phyloP scores from a whole-genome alignment of 1,284 basidiomycete species.

The Hortiboletus rubellus region DNA sequence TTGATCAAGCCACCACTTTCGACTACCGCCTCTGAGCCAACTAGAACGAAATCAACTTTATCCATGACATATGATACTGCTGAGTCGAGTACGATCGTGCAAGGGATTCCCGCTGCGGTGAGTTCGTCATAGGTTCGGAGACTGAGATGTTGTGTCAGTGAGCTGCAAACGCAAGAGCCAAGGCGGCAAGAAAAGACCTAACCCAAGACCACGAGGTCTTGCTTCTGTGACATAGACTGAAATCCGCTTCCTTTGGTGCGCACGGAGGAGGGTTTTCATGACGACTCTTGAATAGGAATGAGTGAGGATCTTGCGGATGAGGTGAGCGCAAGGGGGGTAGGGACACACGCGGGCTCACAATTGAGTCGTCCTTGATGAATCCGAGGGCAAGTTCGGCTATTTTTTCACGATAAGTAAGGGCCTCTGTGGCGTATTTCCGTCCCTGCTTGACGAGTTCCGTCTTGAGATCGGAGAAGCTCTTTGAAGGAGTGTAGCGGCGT shows the following conservation, averaged over 20 bases:
- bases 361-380: slow-evolving; percentile 93
- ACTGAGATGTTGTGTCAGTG: slow-evolving; percentile 43
- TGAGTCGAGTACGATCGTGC: slow-evolving; percentile 93
- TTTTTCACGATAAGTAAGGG: slow-evolving; percentile 85
- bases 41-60: slow-evolving; percentile 90
- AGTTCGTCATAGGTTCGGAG: slow-evolving; percentile 87
- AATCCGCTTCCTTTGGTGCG: slow-evolving; percentile 89
- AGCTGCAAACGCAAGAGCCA: slow-evolving; percentile 8
- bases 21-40: slow-evolving; percentile 96
- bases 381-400: slow-evolving; percentile 89
- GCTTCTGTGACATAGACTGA: slow-evolving; percentile 98
- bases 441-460: slow-evolving; percentile 79
- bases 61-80: slow-evolving; percentile 98
- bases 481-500: slow-evolving; percentile 11
- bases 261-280: slow-evolving; percentile 87
- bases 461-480: slow-evolving; percentile 84
- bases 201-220: slow-evolving; percentile 82
- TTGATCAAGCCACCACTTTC: slow-evolving; percentile 91
- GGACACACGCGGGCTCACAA: slow-evolving; percentile 53
- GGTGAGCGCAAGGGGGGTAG: slow-evolving; percentile 21
- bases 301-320: slow-evolving; percentile 74
- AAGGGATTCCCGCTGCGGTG: slow-evolving; percentile 86
- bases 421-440: slow-evolving; percentile 72
- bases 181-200: slow-evolving; percentile 28
- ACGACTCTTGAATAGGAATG: slow-evolving; percentile 97